A percentile compares a stretch with the other conserved stretches of the same genome.
Evolutionary conservation across 83 land plant species (phyloP).

Genomic region (Picea engelmannii): DNA sequence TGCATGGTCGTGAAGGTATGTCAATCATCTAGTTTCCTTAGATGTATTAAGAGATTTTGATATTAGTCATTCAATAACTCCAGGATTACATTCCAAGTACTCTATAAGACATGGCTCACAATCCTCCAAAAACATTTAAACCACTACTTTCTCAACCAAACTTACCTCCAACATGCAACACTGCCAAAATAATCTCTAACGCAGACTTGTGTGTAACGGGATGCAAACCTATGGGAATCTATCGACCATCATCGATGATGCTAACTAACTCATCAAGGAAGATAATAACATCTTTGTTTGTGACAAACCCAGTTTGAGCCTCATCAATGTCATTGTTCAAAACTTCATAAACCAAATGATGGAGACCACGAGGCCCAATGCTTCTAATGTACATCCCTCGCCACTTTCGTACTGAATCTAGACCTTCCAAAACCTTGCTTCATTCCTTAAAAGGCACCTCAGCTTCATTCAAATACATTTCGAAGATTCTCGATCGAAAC

Average conservation of each 20-base stretch:
- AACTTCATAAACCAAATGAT: constrained; percentile 98
- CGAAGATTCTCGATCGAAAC: too few species aligned
- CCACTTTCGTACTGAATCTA: constrained; percentile 93
- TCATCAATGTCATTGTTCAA: constrained; percentile 98
- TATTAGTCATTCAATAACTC: too few species aligned
- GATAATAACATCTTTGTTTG: constrained; percentile 68
- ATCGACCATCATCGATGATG: constrained; percentile 86
- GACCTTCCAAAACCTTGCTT: constrained; percentile 83
- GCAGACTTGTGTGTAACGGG: constrained; percentile 93
- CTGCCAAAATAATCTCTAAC: constrained; percentile 97
- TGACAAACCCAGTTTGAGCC: constrained; percentile 94
- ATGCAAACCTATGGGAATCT: constrained; percentile 98
- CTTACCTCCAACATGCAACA: constrained; percentile 18
- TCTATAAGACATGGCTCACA: too few species aligned
- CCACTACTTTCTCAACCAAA: too few species aligned
- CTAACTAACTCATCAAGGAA: constrained; percentile 88
- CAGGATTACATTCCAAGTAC: too few species aligned
- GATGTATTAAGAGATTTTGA: too few species aligned
- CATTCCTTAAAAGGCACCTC: too few species aligned
- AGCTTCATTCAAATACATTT: too few species aligned
- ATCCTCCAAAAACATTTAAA: too few species aligned
- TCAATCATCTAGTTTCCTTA: too few species aligned
- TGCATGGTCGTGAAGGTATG: too few species aligned
- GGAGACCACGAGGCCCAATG: constrained; percentile 95
- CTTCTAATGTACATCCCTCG: constrained; percentile 99